Conservation (phyloP, 371 early-diverging fungal species). For the Mortierella sp. region DNA sequence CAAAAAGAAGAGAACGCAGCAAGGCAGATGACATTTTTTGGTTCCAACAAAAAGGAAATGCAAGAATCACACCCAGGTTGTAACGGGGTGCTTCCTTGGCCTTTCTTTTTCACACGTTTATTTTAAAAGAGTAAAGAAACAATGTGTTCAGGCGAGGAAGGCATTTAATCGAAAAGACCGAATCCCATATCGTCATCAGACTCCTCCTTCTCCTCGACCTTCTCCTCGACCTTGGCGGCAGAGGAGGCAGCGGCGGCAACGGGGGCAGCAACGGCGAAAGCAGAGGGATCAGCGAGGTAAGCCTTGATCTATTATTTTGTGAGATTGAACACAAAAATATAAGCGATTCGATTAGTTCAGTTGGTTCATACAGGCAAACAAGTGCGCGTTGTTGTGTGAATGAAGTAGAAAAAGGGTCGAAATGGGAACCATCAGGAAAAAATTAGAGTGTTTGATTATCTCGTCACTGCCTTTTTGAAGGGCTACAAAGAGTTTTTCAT, state of each 20-base stretch:
- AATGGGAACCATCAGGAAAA: conserved; percentile 74
- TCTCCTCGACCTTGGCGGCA: conserved; percentile 62
- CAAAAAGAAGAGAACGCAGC: neutral
- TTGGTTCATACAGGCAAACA: neutral
- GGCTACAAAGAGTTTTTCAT: conserved; percentile 58
- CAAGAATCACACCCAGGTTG: conserved; percentile 51
- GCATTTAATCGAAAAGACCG: conserved; percentile 85
- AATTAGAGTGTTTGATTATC: conserved; percentile 81
- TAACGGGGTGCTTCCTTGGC: conserved; percentile 29
- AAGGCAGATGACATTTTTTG: neutral
- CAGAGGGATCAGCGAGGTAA: conserved; percentile 89
- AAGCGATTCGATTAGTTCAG: neutral
- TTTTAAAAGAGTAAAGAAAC: conserved; percentile 22
- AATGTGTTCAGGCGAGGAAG: conserved; percentile 15
- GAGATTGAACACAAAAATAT: neutral
- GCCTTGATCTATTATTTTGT: conserved; percentile 80
- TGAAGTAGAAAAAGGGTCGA: conserved; percentile 4
- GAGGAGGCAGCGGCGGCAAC: conserved; percentile 66
- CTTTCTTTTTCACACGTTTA: conserved; percentile 34
- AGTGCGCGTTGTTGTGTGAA: conserved; percentile 7
- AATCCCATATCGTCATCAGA: conserved; percentile 88
- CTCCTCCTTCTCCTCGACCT: conserved; percentile 76
- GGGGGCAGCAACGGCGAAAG: conserved; percentile 81
- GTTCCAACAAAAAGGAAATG: conserved; percentile 52
- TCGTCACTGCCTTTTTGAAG: conserved; percentile 58